These are phyloP conservation scores for Zizania latifolia DNA, from an alignment of 176 grass and related monocot species.

Conservation along the genomic window DNA sequence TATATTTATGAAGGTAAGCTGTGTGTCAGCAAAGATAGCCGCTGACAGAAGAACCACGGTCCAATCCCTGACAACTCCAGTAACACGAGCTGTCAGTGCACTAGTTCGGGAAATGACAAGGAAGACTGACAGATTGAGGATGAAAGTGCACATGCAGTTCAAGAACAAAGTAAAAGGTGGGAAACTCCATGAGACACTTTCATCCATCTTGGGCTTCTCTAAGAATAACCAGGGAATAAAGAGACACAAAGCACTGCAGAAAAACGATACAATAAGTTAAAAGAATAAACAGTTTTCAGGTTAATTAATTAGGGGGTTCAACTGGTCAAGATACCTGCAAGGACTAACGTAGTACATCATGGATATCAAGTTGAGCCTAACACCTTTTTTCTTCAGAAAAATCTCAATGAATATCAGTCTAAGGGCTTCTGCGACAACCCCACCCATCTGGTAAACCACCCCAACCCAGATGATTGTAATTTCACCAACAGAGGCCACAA, in stretches of 20 bases:
- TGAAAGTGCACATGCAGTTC: conserved; percentile 92
- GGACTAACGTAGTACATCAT: conserved; percentile 99
- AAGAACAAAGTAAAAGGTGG: conserved; percentile 79
- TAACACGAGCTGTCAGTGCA: conserved; percentile 90
- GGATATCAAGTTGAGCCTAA: conserved; percentile 85
- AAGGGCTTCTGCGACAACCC: conserved; percentile 80
- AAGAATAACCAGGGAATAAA: conserved; percentile 98
- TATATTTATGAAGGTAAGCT: conserved; percentile 86
- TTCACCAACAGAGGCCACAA: conserved; percentile 95
- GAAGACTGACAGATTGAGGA: conserved; percentile 95
- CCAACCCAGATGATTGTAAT: conserved; percentile 90
- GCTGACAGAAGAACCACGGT: conserved; percentile 83
- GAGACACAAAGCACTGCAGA: conserved; percentile 81
- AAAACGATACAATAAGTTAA: conserved; percentile 17
- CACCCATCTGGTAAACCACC: conserved; percentile 98
- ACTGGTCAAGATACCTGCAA: conserved; percentile 64
- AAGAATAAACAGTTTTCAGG: background rate
- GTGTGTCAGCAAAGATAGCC: conserved; percentile 89
- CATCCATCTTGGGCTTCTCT: conserved; percentile 98
- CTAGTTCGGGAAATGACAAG: conserved; percentile 96
- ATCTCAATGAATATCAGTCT: conserved; percentile 98
- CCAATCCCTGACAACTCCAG: conserved; percentile 98
- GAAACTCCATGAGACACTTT: conserved; percentile 77
- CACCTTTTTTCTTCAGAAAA: conserved; percentile 97
- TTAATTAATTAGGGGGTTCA: background rate